Base-by-base conservation (phyloP, 208 protist genomes). In the Balamuthia mandrillaris region DNA sequence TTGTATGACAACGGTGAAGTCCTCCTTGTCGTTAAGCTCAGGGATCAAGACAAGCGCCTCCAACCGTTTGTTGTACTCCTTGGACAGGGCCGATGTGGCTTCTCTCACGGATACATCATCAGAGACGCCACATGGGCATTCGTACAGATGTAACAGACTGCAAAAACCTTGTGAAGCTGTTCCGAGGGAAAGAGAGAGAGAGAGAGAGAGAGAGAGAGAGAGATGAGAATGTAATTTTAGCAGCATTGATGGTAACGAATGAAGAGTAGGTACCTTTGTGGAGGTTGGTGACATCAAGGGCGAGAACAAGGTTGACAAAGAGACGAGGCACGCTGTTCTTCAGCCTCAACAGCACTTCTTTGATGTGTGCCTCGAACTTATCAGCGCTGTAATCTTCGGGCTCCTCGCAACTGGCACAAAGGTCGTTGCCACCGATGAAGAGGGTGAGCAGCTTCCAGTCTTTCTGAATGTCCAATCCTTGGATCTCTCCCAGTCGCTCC, bases 1-100 rank as follows among this genome's bases (percentile, higher is more conserved):
- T 49, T 81, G 72, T 7, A 81, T 27, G 21, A 81, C 72, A 6
- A 81, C 21, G 1, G 72, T 49, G 21, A 81, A 81, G 47, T 81
- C 72, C 29, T 61, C 47, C 3, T 39, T 2, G 6, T 6, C 72
- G 9, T 37, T 54, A 49, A 61, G 60, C 51, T 81, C 60, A 39
- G 56, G 24, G 47, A 81, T 27, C 35, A 33, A 21, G 12, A n/a
- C 51, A 42, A 81, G 35, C 1, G 35, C 12, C 72, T 63, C 39
- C 24, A 81, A 2, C 49, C 60, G 35, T 7, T 29, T 49, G 14
- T 18, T 44, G 72, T 81, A 81, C 18, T 24, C 29, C 24, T 9
- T 27, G 21, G 54, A 49, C 4, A 35, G 41, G 41, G 14, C 4
- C 1, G 70, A 54, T 27, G 54, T 27, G 44, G 24, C 47, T 31